Percentiles rank a stretch among this genome's conserved stretches.
phyloP scores from a whole-genome alignment of 148 eudicot genomes.

The Chenopodium album region DNA sequence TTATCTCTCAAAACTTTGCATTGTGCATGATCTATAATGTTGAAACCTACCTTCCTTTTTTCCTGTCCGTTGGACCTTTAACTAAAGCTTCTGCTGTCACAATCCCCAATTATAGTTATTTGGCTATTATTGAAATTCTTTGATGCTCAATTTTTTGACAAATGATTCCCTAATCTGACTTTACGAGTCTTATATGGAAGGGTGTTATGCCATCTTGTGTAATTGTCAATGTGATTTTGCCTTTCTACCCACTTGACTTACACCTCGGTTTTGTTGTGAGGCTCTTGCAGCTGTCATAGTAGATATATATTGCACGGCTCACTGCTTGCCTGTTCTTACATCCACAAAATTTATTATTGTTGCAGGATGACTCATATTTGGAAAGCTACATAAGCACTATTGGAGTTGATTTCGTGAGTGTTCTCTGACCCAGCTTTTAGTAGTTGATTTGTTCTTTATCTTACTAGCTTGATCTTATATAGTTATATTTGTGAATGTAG shows the following conservation, averaged over 20 bases:
- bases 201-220: neutral
- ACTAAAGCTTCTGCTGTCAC: too few species aligned
- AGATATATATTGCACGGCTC: neutral
- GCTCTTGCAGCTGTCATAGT: neutral
- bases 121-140: neutral
- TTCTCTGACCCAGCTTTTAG: slow-evolving; percentile 5
- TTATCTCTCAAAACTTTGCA: neutral
- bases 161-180: neutral
- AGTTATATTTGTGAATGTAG: slow-evolving; percentile 26
- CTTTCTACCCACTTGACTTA: neutral
- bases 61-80: neutral
- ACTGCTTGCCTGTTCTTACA: slow-evolving; percentile 16
- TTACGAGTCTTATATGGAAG: neutral
- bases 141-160: neutral
- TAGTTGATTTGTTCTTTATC: neutral
- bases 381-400: slow-evolving; percentile 58
- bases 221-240: neutral
- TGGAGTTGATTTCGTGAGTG: slow-evolving; percentile 56
- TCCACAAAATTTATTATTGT: neutral
- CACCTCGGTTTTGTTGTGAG: neutral
- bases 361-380: slow-evolving; percentile 53
- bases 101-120: too few species aligned
- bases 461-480: slow-evolving; percentile 11
- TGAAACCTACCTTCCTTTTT: neutral
- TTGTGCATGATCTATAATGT: neutral